Conservation (phyloP, 2,329 filamentous ascomycete genomes). For the Davidsoniella neocaledoniae region DNA sequence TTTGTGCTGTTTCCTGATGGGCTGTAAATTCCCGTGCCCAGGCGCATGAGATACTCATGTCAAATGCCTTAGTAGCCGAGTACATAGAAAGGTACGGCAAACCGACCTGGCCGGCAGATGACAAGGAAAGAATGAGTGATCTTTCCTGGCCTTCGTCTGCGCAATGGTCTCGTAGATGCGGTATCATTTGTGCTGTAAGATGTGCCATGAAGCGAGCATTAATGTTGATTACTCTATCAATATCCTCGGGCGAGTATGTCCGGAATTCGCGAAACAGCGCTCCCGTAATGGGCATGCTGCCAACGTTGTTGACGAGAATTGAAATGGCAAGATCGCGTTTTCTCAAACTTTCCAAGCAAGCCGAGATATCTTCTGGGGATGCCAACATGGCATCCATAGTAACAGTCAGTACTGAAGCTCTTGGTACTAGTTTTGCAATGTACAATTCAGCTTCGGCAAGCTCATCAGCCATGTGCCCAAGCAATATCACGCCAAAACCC, state of each 20-base stretch:
- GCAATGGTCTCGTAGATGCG: constrained; percentile 12
- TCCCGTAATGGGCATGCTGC: constrained; percentile 16
- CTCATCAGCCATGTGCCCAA: constrained; percentile 9
- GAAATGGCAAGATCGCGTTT: constrained; percentile 18
- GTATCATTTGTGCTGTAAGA: constrained; percentile 19
- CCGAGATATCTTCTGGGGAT: neutral
- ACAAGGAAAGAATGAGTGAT: constrained; percentile 17
- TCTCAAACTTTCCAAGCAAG: constrained; percentile 13
- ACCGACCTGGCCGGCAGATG: constrained; percentile 16
- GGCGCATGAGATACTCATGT: constrained; percentile 17
- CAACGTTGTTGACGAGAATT: constrained; percentile 22
- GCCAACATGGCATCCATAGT: neutral
- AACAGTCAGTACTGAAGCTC: neutral
- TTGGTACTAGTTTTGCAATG: neutral
- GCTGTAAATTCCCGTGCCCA: constrained; percentile 18
- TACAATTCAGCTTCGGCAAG: neutral
- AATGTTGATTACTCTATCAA: constrained; percentile 19
- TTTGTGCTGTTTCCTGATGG: constrained; percentile 14
- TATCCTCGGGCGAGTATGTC: constrained; percentile 17
- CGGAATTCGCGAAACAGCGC: constrained; percentile 17
- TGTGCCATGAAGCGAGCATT: constrained; percentile 22
- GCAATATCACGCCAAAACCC: constrained; percentile 21
- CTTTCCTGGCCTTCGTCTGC: neutral
- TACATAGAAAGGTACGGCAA: constrained; percentile 19
- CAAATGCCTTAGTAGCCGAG: constrained; percentile 19